Base-by-base conservation (phyloP, 768 basidiomycete species). In the Hirschioporus abietinus region DNA sequence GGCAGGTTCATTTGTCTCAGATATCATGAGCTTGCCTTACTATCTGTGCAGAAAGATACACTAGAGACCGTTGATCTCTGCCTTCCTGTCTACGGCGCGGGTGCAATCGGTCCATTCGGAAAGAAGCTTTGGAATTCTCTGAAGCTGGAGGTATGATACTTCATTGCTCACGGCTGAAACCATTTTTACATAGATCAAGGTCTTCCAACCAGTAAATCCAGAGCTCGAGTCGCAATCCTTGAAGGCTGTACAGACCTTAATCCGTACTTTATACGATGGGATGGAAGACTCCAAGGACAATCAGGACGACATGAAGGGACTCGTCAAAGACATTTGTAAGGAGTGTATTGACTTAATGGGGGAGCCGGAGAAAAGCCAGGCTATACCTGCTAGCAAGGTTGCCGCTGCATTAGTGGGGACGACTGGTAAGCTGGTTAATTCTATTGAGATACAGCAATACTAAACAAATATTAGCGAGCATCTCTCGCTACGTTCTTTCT, bases 321-420 rank as follows among this genome's bases (percentile, higher is more conserved):
- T 96, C 1, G 89, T 89, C 18, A 84, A 83, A 69, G 88, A 90
- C 58, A 88, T 91, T 0, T 91, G 90, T 68, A 84, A 87, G 65
- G 93, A 97, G 72, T 95, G 93, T 71, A 81, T 95, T 8, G 82
- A 84, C 25, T 86, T 91, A 66, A 77, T 99, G 58, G 84, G 87
- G 58, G 93, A 97, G 73, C 95, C 96, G 0, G 97, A 99, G 75
- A 99, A 98, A 79, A 90, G 86, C 74, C 92, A 95, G 74, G 95
- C 96, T 0, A 88, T 88, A 73, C 88, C 92, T 57, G 95, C 95
- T 0, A 90, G 90, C 60, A 94, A 92, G 74, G 85, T 95, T 35
- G 77, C 99, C 35, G 89, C 90, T 68, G 84, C 87, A 1, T 86
- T 95, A 70, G 83, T 93, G 75, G 78, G 83, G n/a, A 90, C 89